Base-by-base conservation (phyloP, 1,139 yeast species). In the Saccharomycopsis crataegensis region DNA sequence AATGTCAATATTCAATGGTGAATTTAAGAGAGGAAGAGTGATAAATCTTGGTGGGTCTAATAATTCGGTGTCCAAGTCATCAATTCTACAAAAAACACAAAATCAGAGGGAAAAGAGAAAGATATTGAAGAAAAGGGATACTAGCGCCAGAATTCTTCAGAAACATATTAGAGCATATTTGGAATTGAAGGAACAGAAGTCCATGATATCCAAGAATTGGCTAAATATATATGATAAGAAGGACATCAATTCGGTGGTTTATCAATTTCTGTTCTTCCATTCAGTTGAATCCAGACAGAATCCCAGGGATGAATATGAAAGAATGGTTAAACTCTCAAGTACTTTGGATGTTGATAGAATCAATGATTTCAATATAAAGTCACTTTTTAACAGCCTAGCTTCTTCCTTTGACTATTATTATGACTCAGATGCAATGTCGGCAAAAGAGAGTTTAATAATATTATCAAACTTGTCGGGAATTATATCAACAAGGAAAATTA, bases 101-200 rank as follows among this genome's bases (percentile, higher is more conserved):
- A 69, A 70, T 44, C 91, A 87, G 59, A 74, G 98, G 40, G 77
- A 75, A 57, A 77, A 76, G 57, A 74, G 97, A 56, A 90, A 87
- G 58, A 66, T 69, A 48, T 74, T 70, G 33, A 74, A 88, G 38
- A 66, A 68, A 14, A 75, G 74, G 54, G 78, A 75, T 44, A 70
- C 67, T 43, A 77, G 86, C 1, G 82, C 82, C 0, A 57, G 65
- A 1, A 57, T 66, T 7, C 67, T 91, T 40, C 94, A 86, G 62
- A 62, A 68, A 8, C 62, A 70, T 16, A 68, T 80, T 5, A 65
- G 78, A 46, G 63, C 72, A 40, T 70, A 70, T 57, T 59, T 75
- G 5, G 70, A 68, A 9, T 61, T 71, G 44, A 55, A 55, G n/a
- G 41, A 50, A 2, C 57, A 58, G 47, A 66, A 62, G 40, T 52